Conservation (phyloP, 2,329 filamentous ascomycete genomes). For the Zymoseptoria crescenta region DNA sequence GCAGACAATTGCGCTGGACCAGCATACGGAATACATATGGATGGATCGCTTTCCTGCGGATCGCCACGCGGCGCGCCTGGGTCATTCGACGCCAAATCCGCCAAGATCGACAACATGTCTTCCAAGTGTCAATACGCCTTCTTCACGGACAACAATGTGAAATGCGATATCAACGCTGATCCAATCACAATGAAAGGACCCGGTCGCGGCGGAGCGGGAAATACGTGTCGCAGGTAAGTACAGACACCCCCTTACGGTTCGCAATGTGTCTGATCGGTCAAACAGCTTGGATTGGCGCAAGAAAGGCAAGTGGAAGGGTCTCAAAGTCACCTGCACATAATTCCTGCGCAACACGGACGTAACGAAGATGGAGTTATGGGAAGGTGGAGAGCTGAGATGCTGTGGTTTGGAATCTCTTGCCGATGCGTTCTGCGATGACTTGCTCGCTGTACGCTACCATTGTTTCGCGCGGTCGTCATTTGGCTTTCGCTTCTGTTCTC, state of each 20-base stretch:
- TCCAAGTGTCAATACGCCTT: neutral
- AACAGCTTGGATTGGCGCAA: neutral
- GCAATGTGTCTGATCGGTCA: neutral
- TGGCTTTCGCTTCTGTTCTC: neutral
- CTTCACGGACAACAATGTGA: neutral
- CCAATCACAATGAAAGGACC: neutral
- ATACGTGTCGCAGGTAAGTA: neutral
- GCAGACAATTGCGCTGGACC: neutral
- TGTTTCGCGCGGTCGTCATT: neutral
- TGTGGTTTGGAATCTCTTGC: neutral
- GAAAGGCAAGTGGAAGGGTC: neutral
- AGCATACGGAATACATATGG: neutral
- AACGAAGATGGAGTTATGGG: neutral
- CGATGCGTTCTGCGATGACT: neutral
- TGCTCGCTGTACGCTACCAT: neutral
- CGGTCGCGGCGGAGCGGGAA: neutral
- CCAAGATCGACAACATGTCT: neutral
- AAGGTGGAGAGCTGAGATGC: neutral
- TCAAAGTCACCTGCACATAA: neutral
- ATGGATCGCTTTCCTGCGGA: neutral
- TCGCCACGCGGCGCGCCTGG: neutral
- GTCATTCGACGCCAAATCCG: neutral
- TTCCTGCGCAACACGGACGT: neutral
- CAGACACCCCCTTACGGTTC: neutral
- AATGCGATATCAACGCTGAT: neutral